Conservation (phyloP, 371 early-diverging fungal genomes). For the Vavraia culicis region DNA sequence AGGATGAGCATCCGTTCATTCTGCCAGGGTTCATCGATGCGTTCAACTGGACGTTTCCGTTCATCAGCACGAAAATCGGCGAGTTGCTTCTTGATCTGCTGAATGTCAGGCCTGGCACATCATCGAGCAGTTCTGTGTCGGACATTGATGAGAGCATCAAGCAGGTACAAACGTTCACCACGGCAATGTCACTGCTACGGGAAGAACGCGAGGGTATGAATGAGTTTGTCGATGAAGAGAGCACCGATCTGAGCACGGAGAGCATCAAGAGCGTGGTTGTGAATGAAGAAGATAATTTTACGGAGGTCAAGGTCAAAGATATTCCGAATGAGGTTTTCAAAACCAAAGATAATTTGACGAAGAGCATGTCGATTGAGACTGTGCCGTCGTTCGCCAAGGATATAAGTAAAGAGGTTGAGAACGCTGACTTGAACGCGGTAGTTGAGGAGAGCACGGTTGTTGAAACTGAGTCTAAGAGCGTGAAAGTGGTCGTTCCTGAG, state of each 20-base stretch:
- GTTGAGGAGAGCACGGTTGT: neutral
- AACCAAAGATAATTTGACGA: neutral
- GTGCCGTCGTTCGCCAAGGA: neutral
- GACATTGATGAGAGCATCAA: conserved; percentile 4
- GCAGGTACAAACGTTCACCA: conserved; percentile 2
- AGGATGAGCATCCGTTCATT: conserved; percentile 69
- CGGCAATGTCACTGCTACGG: conserved; percentile 4
- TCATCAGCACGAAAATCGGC: conserved; percentile 65
- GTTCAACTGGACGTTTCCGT: conserved; percentile 83
- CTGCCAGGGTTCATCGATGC: conserved; percentile 82
- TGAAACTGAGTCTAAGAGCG: too few species aligned
- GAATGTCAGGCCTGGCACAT: neutral
- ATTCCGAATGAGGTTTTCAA: neutral
- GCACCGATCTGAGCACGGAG: conserved; percentile 6
- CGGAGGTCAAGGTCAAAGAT: conserved; percentile 20
- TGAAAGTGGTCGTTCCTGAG: too few species aligned
- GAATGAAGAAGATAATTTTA: conserved; percentile 4
- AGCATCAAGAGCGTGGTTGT: neutral
- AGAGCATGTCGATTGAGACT: neutral
- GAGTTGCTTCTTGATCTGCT: conserved; percentile 10
- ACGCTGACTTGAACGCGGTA: neutral
- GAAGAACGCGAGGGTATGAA: conserved; percentile 18
- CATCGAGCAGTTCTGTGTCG: neutral
- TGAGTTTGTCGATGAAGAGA: conserved; percentile 17
- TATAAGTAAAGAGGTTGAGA: neutral